Conservation (phyloP, 2,329 filamentous ascomycete species). For the Ophiostoma tasmaniense region DNA sequence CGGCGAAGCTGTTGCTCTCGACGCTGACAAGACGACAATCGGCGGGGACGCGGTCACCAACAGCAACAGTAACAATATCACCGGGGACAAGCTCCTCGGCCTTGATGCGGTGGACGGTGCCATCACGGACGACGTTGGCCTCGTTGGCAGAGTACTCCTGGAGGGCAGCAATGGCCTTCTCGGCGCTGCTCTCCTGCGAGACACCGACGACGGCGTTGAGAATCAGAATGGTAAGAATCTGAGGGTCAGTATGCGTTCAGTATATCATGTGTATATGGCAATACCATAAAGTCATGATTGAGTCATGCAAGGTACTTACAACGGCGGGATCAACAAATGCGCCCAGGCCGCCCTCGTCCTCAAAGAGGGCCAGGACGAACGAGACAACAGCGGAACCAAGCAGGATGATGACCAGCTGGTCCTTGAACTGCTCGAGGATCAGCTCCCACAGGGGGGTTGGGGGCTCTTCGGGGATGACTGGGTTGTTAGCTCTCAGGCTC, state of each 20-base stretch:
- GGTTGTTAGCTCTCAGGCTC: conserved; percentile 3
- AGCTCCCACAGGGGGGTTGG: conserved; percentile 94
- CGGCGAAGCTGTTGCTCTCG: conserved; percentile 92
- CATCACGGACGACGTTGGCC: conserved; percentile 80
- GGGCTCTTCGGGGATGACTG: conserved; percentile 71
- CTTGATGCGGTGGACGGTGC: conserved; percentile 72
- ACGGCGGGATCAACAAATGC: conserved; percentile 95
- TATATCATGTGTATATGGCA: background rate
- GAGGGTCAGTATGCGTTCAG: conserved; percentile 3
- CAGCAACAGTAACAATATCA: conserved; percentile 77
- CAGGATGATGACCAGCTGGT: conserved; percentile 92
- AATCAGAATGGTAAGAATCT: conserved; percentile 95
- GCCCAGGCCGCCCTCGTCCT: conserved; percentile 88
- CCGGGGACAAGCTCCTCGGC: conserved; percentile 96
- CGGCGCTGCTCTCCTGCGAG: conserved; percentile 95
- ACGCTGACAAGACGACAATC: conserved; percentile 86
- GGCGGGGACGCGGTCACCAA: conserved; percentile 88
- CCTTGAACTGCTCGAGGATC: conserved; percentile 97
- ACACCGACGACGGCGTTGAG: conserved; percentile 96
- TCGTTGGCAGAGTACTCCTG: conserved; percentile 99
- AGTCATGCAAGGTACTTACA: conserved; percentile 47
- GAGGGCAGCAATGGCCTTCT: conserved; percentile 94
- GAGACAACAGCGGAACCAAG: conserved; percentile 88
- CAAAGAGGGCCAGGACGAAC: conserved; percentile 85
- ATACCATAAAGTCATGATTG: background rate